phyloP scores from a whole-genome alignment of 768 basidiomycete species.

The Lentinula raphanica region DNA sequence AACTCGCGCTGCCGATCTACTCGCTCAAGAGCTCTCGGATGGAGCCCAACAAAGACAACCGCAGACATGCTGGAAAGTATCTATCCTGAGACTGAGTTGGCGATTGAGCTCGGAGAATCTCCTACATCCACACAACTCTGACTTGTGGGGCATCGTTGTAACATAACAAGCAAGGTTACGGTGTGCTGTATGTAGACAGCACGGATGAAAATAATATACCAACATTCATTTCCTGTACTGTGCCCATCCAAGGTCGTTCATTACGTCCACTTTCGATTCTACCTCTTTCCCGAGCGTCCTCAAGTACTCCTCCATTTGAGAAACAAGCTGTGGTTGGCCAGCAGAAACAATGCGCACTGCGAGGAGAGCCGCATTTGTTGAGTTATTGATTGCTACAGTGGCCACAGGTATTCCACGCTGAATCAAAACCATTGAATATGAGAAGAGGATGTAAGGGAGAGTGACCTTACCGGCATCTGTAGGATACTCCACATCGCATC shows the following conservation, averaged over 20 bases:
- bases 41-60: constrained; percentile 38
- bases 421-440: too few species aligned
- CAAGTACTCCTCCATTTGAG: constrained; percentile 72
- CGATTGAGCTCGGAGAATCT: constrained; percentile 10
- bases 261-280: constrained; percentile 65
- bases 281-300: constrained; percentile 69
- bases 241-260: constrained; percentile 85
- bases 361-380: constrained; percentile 87
- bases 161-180: too few species aligned
- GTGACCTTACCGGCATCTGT: constrained; percentile 87
- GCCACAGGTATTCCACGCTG: constrained; percentile 96
- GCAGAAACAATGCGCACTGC: constrained; percentile 86
- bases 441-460: constrained; percentile 4
- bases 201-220: too few species aligned
- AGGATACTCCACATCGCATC: constrained; percentile 97
- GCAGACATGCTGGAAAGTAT: constrained; percentile 38
- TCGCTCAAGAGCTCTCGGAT: constrained; percentile 35
- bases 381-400: constrained; percentile 95
- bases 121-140: not conserved
- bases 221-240: constrained; percentile 39
- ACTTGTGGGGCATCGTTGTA: too few species aligned
- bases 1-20: constrained; percentile 36
- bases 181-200: too few species aligned
- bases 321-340: constrained; percentile 59
- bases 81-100: constrained; percentile 30